Evolutionary conservation across 768 basidiomycete genomes (phyloP).

Genomic region (Pisolithus tinctorius): DNA sequence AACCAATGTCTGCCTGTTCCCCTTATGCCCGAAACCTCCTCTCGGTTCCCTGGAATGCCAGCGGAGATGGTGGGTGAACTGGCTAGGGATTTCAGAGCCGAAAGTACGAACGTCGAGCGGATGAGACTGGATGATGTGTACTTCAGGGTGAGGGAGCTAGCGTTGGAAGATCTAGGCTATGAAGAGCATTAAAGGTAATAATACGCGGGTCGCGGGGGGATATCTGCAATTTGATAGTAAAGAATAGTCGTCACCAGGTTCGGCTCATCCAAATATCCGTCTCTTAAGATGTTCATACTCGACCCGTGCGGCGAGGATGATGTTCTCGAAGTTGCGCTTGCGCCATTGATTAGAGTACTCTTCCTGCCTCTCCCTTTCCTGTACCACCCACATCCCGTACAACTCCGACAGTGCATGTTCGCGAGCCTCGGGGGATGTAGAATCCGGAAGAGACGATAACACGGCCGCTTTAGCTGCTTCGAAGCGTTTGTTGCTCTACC

Average conservation of each 20-base stretch:
- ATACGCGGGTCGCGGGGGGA: neutral
- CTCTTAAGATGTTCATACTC: constrained; percentile 39
- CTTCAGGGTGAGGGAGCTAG: constrained; percentile 57
- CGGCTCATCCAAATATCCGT: constrained; percentile 19
- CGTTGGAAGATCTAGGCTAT: constrained; percentile 41
- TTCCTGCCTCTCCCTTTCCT: constrained; percentile 52
- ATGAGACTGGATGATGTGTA: constrained; percentile 53
- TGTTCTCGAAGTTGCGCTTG: constrained; percentile 48
- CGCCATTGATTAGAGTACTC: constrained; percentile 66
- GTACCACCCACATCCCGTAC: constrained; percentile 67
- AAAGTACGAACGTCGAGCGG: constrained; percentile 52
- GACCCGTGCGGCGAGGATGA: constrained; percentile 54
- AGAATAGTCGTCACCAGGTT: neutral
- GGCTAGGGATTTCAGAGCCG: constrained; percentile 51
- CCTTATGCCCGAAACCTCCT: constrained; percentile 49
- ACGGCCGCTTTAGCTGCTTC: constrained; percentile 58
- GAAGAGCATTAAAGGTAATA: constrained; percentile 15
- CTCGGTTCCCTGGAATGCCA: constrained; percentile 71
- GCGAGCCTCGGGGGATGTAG: constrained; percentile 44
- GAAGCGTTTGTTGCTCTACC: constrained; percentile 79
- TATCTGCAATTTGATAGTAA: neutral
- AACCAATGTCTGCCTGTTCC: constrained; percentile 55
- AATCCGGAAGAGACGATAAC: constrained; percentile 47
- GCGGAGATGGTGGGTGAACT: constrained; percentile 57
- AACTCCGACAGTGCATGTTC: constrained; percentile 70